Percentiles rank a stretch among this genome's conserved stretches.
These are phyloP conservation scores for Zalaria obscura DNA, from an alignment of 2,329 filamentous ascomycete genomes.

Conservation along the genomic window DNA sequence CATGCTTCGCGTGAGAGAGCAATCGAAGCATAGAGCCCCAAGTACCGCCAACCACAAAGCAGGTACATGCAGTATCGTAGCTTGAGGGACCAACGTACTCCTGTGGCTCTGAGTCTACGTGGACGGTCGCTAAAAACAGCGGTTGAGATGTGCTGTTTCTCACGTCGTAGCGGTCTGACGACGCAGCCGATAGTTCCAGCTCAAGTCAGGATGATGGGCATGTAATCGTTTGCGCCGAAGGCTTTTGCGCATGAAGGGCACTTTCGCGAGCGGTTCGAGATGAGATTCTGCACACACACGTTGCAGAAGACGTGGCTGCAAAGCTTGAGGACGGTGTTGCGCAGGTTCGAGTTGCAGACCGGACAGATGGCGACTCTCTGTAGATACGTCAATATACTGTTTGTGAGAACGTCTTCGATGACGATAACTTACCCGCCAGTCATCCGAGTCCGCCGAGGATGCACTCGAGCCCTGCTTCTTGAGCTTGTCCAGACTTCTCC, in stretches of 20 bases:
- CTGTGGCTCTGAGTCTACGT: no score
- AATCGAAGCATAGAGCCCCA: no score
- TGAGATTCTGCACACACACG: constrained; percentile 75
- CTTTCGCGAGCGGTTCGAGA: constrained; percentile 81
- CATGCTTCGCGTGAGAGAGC: no score
- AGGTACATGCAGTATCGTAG: no score
- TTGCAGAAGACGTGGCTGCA: constrained; percentile 94
- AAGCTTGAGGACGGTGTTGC: constrained; percentile 83
- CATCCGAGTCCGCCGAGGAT: constrained; percentile 61
- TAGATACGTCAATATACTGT: constrained; percentile 1
- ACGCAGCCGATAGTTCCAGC: not conserved
- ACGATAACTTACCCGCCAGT: constrained; percentile 58
- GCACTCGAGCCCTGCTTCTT: constrained; percentile 55
- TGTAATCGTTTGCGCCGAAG: constrained; percentile 83
- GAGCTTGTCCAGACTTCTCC: constrained; percentile 75
- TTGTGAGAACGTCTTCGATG: not conserved
- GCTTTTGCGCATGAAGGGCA: constrained; percentile 87
- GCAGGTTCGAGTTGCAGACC: constrained; percentile 85
- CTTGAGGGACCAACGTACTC: no score
- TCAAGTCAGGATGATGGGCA: constrained; percentile 35
- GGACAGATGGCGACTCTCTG: constrained; percentile 73
- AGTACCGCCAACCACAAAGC: no score
- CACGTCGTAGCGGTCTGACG: not conserved
- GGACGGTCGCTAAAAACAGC: not conserved
- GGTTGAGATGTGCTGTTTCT: not conserved